phyloP scores from a whole-genome alignment of 306 rosid species.

The Malus fusca region DNA sequence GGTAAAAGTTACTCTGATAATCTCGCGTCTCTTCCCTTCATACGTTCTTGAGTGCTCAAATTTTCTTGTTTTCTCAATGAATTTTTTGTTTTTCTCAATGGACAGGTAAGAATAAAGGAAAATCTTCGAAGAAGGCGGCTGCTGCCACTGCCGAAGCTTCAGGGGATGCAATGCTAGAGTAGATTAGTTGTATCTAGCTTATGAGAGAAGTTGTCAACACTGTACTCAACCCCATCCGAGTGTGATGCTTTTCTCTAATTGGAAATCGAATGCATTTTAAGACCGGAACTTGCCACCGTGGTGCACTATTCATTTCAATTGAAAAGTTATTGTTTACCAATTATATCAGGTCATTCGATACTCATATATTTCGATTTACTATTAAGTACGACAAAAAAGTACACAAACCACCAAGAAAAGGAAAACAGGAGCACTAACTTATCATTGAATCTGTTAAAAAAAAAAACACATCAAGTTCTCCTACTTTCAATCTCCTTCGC shows the following conservation, averaged over 20 bases:
- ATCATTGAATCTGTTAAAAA: not conserved
- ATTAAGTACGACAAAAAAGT: not conserved
- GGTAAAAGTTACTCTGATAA: conserved; percentile 15
- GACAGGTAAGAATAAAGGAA: conserved; percentile 55
- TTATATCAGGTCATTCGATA: not conserved
- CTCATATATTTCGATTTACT: not conserved
- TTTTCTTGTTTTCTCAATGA: not conserved
- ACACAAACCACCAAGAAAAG: not conserved
- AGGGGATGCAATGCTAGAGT: conserved; percentile 51
- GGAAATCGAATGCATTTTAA: not conserved
- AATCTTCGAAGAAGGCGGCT: conserved; percentile 32
- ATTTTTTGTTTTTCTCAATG: not conserved
- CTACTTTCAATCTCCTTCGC: not conserved
- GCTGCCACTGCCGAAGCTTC: conserved; percentile 17
- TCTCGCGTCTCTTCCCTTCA: not conserved
- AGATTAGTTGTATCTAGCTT: not conserved
- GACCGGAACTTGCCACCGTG: not conserved
- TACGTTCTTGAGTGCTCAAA: not conserved
- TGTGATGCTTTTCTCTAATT: not conserved
- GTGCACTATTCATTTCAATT: not conserved
- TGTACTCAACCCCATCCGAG: not conserved
- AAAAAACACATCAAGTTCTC: not conserved
- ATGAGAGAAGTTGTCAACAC: not conserved
- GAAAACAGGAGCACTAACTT: not conserved
- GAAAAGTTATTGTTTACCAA: not conserved